Base-by-base conservation (phyloP, 768 basidiomycete species). In the Cystobasidiopsis lactophilus region DNA sequence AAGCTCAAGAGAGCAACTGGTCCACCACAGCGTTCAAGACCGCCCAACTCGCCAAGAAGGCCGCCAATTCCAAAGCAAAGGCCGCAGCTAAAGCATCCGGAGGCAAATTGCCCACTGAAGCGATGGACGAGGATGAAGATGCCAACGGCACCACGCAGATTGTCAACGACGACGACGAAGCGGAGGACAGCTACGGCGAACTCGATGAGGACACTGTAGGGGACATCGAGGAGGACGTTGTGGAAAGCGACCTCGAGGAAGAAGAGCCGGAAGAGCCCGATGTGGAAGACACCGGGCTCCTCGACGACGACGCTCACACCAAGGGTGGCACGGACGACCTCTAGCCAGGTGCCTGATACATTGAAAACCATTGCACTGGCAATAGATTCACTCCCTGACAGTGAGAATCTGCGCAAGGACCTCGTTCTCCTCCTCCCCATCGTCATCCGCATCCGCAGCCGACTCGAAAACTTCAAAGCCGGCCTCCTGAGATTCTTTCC, bases 121-220 rank as follows among this genome's bases (percentile, higher is more conserved):
- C n/a, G n/a, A n/a, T n/a, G n/a, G n/a, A n/a, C n/a, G n/a, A n/a
- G n/a, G n/a, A n/a, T n/a, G n/a, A n/a, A n/a, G n/a, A n/a, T n/a
- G n/a, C n/a, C n/a, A n/a, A n/a, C n/a, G n/a, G n/a, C n/a, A n/a
- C n/a, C n/a, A n/a, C n/a, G n/a, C n/a, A n/a, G n/a, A n/a, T n/a
- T n/a, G n/a, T n/a, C n/a, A n/a, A n/a, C n/a, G n/a, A n/a, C n/a
- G n/a, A n/a, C n/a, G n/a, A n/a, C n/a, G n/a, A n/a, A n/a, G n/a
- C n/a, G n/a, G n/a, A n/a, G n/a, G n/a, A n/a, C n/a, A n/a, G n/a
- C n/a, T n/a, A n/a, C n/a, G n/a, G n/a, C n/a, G n/a, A 62, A n/a
- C 74, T 69, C 16, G 68, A 63, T 33, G 68, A 66, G 29, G 67
- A 63, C 24, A 61, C 61, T 16, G 45, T 30, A 4, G 66, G 65